Evolutionary conservation across 192 early-diverging fungal species (phyloP).

Genomic region (Lobulomyces angularis): DNA sequence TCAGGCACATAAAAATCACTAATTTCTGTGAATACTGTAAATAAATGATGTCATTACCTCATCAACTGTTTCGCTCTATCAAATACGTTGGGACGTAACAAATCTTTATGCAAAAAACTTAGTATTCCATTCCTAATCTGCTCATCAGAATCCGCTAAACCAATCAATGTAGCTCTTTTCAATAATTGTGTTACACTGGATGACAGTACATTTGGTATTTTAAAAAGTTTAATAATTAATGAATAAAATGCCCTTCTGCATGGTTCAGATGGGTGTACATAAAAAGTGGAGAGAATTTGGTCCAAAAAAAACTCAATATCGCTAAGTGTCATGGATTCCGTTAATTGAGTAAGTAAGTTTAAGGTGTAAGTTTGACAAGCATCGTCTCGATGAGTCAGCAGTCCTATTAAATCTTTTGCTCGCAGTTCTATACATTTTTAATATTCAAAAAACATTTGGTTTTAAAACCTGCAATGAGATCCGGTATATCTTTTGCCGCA

Average conservation of each 20-base stretch:
- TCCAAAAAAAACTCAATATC: conserved; percentile 39
- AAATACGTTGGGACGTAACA: neutral
- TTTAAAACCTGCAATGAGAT: too few species aligned
- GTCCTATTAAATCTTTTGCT: conserved; percentile 30
- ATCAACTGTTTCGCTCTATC: too few species aligned
- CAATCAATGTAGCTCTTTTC: conserved; percentile 18
- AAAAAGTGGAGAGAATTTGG: conserved; percentile 31
- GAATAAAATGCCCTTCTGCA: conserved; percentile 26
- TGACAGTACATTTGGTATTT: too few species aligned
- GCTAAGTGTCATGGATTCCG: conserved; percentile 15
- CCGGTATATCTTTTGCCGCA: conserved; percentile 24
- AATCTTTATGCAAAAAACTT: conserved; percentile 13
- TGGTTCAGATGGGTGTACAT: conserved; percentile 26
- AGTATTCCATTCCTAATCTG: conserved; percentile 19
- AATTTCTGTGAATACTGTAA: too few species aligned
- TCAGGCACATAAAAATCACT: conserved; percentile 50
- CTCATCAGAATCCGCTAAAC: conserved; percentile 20
- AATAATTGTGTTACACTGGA: conserved; percentile 3
- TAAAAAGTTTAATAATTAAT: conserved; percentile 11
- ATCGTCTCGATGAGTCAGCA: conserved; percentile 46
- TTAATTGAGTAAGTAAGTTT: conserved; percentile 36
- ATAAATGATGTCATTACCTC: too few species aligned
- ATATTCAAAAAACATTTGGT: too few species aligned
- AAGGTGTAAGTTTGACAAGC: conserved; percentile 39
- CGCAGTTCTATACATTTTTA: conserved; percentile 41